A percentile compares a stretch with the other conserved stretches of the same genome.
Evolutionary conservation across 495 filamentous ascomycete genomes (phyloP).

Genomic region (Penicillium simplicissimum): DNA sequence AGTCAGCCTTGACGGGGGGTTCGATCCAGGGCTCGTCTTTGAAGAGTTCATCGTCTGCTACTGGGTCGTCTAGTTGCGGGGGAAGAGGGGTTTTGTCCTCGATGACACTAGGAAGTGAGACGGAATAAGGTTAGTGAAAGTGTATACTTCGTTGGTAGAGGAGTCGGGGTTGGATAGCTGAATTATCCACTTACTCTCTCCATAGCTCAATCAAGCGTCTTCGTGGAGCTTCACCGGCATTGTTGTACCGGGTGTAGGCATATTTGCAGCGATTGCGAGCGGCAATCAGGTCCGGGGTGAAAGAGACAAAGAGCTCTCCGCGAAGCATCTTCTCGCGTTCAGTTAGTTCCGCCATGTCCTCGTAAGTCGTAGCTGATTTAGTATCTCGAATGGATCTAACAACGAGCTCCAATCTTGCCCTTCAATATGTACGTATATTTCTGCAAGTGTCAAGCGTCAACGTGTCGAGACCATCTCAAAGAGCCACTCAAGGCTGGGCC

Average conservation of each 20-base stretch:
- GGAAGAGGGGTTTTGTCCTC: slow-evolving; percentile 63
- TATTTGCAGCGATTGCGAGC: slow-evolving; percentile 59
- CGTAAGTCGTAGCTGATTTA: neutral
- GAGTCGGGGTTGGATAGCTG: neutral
- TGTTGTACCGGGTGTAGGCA: slow-evolving; percentile 65
- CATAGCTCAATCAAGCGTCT: slow-evolving; percentile 65
- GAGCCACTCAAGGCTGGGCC: neutral
- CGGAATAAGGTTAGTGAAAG: neutral
- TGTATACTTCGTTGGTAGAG: neutral
- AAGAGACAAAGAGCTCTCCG: slow-evolving; percentile 52
- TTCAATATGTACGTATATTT: neutral
- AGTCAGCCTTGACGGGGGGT: slow-evolving; percentile 69
- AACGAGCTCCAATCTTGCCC: neutral
- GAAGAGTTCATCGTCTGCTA: slow-evolving; percentile 62
- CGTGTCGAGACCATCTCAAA: slow-evolving; percentile 2
- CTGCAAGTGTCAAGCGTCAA: neutral
- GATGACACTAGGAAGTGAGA: slow-evolving; percentile 49
- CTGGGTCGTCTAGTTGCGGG: slow-evolving; percentile 48
- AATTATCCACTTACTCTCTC: slow-evolving; percentile 59
- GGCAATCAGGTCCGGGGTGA: slow-evolving; percentile 54
- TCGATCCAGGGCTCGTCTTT: slow-evolving; percentile 68
- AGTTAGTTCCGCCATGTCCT: slow-evolving; percentile 22
- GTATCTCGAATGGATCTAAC: neutral
- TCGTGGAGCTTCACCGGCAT: slow-evolving; percentile 54
- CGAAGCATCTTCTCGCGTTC: slow-evolving; percentile 42